These are phyloP conservation scores for Rhododendron williamsianum DNA, from an alignment of 148 eudicot species.

Conservation along the genomic window DNA sequence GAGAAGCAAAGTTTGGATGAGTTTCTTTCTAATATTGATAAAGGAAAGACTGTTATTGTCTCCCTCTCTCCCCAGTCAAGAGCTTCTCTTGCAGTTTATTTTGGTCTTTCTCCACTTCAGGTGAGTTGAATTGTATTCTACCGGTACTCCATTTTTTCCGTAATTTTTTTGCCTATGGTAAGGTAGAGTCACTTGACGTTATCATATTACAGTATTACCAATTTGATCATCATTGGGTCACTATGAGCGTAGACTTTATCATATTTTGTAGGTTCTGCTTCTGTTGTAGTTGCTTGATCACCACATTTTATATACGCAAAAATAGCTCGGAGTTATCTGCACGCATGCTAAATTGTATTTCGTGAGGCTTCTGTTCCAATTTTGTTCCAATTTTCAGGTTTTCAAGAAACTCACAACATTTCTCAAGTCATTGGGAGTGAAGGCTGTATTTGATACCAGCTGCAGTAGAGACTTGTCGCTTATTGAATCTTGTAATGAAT, in stretches of 20 bases:
- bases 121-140: slow-evolving; percentile 21
- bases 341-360: neutral
- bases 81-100: slow-evolving; percentile 90
- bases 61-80: slow-evolving; percentile 95
- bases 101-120: slow-evolving; percentile 84
- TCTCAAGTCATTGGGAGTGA: slow-evolving; percentile 89
- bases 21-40: slow-evolving; percentile 61
- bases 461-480: slow-evolving; percentile 87
- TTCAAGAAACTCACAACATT: slow-evolving; percentile 79
- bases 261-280: neutral
- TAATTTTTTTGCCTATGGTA: neutral
- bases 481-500: slow-evolving; percentile 90
- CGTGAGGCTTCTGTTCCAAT: neutral
- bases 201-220: neutral
- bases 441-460: slow-evolving; percentile 89
- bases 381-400: slow-evolving; percentile 45
- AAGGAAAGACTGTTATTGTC: slow-evolving; percentile 73
- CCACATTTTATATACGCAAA: neutral
- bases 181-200: neutral
- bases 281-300: neutral
- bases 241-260: neutral
- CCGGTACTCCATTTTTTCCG: neutral
- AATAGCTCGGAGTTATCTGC: neutral
- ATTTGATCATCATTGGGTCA: neutral
- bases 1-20: slow-evolving; percentile 98